These are phyloP conservation scores for Geranomyces michiganensis DNA, from an alignment of 192 early-diverging fungal genomes.

Conservation along the genomic window DNA sequence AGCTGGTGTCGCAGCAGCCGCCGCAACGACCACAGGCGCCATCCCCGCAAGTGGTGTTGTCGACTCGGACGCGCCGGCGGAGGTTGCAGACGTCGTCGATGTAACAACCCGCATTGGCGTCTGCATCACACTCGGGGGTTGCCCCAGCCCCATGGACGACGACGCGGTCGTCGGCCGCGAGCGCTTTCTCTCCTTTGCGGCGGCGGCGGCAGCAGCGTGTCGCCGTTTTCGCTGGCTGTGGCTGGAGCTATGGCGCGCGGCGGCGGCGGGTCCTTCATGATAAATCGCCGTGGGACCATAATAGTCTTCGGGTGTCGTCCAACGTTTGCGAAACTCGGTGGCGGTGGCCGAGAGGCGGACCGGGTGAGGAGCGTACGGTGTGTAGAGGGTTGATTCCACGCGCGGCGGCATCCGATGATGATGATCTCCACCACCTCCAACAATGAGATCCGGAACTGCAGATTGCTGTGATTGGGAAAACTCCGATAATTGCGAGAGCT, in stretches of 20 bases:
- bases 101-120: neutral
- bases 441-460: no score
- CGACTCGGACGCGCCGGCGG: no score
- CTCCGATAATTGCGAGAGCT: neutral
- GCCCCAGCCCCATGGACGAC: neutral
- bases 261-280: neutral
- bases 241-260: no score
- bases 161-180: neutral
- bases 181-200: neutral
- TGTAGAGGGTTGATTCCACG: neutral
- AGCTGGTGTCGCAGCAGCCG: neutral
- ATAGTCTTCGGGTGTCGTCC: neutral
- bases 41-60: no score
- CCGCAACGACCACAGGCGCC: no score
- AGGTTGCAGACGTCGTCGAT: no score
- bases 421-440: neutral
- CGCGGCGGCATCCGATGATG: neutral
- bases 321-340: neutral
- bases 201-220: neutral
- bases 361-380: neutral
- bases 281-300: constrained; percentile 1
- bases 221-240: neutral
- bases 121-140: neutral
- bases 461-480: no score
- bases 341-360: constrained; percentile 2